A percentile compares a stretch with the other conserved stretches of the same genome.
Evolutionary conservation across 2,329 filamentous ascomycete species (phyloP).

Genomic region (Fusarium acutatum): DNA sequence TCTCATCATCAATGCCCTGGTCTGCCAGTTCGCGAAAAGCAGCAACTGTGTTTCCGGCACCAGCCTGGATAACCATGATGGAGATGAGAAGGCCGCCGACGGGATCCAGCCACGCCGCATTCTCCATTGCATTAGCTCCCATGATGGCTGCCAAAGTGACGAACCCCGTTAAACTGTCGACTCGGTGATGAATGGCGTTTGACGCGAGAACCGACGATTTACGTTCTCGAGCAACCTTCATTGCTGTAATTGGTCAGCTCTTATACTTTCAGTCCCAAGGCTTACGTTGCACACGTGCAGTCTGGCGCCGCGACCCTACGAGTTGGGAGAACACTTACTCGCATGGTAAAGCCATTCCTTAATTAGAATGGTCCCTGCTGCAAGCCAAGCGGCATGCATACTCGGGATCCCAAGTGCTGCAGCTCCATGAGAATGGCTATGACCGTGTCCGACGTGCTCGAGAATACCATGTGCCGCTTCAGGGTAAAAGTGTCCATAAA

Average conservation of each 20-base stretch:
- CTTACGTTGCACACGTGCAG: background rate
- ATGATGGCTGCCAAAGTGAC: conserved; percentile 90
- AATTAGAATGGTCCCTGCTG: conserved; percentile 85
- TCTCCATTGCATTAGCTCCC: conserved; percentile 84
- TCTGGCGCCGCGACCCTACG: background rate
- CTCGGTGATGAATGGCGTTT: conserved; percentile 94
- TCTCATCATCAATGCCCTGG: conserved; percentile 84
- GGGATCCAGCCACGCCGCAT: conserved; percentile 92
- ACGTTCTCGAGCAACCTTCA: conserved; percentile 93
- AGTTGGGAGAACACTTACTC: conserved; percentile 70
- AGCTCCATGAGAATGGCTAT: conserved; percentile 68
- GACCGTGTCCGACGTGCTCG: conserved; percentile 69
- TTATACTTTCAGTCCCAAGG: background rate
- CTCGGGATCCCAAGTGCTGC: conserved; percentile 69
- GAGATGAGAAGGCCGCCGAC: conserved; percentile 94
- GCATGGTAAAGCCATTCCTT: conserved; percentile 98
- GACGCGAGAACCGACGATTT: conserved; percentile 96
- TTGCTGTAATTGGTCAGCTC: conserved; percentile 64
- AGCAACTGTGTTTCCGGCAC: conserved; percentile 82
- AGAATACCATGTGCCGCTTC: conserved; percentile 73
- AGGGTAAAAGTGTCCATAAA: conserved; percentile 78
- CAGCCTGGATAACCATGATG: conserved; percentile 90
- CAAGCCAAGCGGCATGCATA: conserved; percentile 94
- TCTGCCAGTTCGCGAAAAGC: conserved; percentile 92
- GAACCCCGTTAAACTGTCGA: conserved; percentile 94